Conservation (phyloP, 805 yeast species). For the Saccharomycopsis synnaedendra region DNA sequence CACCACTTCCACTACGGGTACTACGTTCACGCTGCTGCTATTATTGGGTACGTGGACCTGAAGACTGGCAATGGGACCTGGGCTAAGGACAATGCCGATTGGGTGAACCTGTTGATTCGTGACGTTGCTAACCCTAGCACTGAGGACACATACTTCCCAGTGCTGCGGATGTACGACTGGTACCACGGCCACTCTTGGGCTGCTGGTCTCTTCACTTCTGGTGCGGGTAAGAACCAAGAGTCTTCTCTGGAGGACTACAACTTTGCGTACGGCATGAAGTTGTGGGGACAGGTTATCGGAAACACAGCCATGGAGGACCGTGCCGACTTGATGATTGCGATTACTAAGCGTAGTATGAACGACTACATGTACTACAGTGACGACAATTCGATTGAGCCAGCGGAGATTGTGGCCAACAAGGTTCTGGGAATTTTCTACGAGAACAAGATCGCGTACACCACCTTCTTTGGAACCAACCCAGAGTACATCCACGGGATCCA, state of each 20-base stretch:
- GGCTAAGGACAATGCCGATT: conserved; percentile 36
- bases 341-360: conserved; percentile 44
- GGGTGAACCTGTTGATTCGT: conserved; percentile 51
- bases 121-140: conserved; percentile 57
- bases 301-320: conserved; percentile 41
- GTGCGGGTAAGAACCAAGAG: conserved; percentile 66
- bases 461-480: conserved; percentile 50
- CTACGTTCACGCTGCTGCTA: conserved; percentile 49
- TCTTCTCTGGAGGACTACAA: conserved; percentile 63
- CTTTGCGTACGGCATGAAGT: conserved; percentile 54
- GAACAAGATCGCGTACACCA: conserved; percentile 61
- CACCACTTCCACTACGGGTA: conserved; percentile 51
- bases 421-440: conserved; percentile 64
- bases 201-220: conserved; percentile 48
- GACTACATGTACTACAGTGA: conserved; percentile 39
- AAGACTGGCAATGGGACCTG: conserved; percentile 30
- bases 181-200: conserved; percentile 71
- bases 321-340: conserved; percentile 46
- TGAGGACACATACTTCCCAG: conserved; percentile 48
- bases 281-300: conserved; percentile 53
- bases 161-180: conserved; percentile 59
- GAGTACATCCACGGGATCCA: conserved; percentile 72
- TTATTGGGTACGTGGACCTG: conserved; percentile 52
- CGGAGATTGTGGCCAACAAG: conserved; percentile 39
- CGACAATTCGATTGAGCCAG: conserved; percentile 40